Base-by-base conservation (phyloP, 192 early-diverging fungal species). In the Funneliformis mosseae region DNA sequence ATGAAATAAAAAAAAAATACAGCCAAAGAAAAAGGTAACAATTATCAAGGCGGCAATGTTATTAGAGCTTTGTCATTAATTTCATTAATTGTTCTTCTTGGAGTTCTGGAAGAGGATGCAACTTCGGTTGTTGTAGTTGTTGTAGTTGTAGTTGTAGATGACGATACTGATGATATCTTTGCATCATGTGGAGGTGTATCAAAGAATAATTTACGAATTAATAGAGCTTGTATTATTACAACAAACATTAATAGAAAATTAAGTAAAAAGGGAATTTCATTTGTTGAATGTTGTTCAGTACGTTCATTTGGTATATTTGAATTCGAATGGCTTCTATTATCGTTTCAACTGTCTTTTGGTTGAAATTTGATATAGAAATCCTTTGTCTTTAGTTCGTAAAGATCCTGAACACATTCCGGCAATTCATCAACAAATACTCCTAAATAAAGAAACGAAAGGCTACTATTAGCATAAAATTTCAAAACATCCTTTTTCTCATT, bases 391-490 rank as follows among this genome's bases (percentile, higher is more conserved):
- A 88, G 79, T 78, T 97, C 96, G 74, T 91, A 93, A 12, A 95
- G 80, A 41, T 96, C 95, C 83, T 93, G 94, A 23, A 91, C 91
- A 42, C 93, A 96, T 74, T 97, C 96, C 27, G 97, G 96, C 63
- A 98, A 83, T 82, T 96, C 94, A 12, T 95, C 95, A 23, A 93
- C 88, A 77, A 94, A 85, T 23, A 69, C 68, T 8, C 90, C 93
- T 83, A 82, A 66, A 25, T 21, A 66, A 10, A 7, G 45, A 75
- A 10, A 66, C 41, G 11, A 23, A 23, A 28, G 16, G 16, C 42
- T 66, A 38, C 48, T 10, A 42, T 81, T 39, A 7, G 50, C 82
- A 59, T 27, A 5, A 80, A 69, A 21, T 18, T 42, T 5, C 4
- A 23, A 46, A 33, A 21, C 5, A 9, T 46, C 73, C 14, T 42